phyloP scores from a whole-genome alignment of 164 flowering plant genomes.

The Umbilicus rupestris region DNA sequence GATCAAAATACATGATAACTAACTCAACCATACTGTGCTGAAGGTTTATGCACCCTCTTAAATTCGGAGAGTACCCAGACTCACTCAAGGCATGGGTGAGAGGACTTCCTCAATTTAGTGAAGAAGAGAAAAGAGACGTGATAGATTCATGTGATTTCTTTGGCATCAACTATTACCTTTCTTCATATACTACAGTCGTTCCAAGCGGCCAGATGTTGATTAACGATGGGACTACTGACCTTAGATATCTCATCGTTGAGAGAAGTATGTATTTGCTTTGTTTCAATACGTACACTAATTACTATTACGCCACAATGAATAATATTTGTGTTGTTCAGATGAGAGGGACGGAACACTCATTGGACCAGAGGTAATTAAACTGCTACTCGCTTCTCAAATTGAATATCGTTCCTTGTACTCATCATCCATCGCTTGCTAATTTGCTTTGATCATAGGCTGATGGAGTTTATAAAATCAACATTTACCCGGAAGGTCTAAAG shows the following conservation, averaged over 20 bases:
- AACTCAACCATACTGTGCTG: neutral
- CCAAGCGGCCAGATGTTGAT: neutral
- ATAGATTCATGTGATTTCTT: slow-evolving; percentile 24
- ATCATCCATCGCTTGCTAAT: no score
- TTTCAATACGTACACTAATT: neutral
- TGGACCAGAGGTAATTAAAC: slow-evolving; percentile 19
- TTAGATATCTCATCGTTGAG: neutral
- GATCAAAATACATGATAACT: neutral
- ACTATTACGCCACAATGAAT: neutral
- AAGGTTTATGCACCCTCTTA: slow-evolving; percentile 22
- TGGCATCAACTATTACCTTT: slow-evolving; percentile 24
- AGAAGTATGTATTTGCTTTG: neutral
- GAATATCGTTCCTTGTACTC: no score
- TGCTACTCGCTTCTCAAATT: no score
- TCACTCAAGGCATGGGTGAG: slow-evolving; percentile 15
- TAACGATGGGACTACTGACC: neutral
- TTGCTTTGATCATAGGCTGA: no score
- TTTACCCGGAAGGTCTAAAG: slow-evolving; percentile 17
- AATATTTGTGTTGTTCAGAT: slow-evolving; percentile 12
- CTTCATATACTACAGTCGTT: slow-evolving; percentile 5
- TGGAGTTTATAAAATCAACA: neutral
- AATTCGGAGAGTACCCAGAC: slow-evolving; percentile 17
- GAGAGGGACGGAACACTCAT: slow-evolving; percentile 18
- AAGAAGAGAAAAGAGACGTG: slow-evolving; percentile 10
- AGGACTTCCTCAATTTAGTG: slow-evolving; percentile 16